A percentile compares a stretch with the other conserved stretches of the same genome.
Evolutionary conservation across 495 filamentous ascomycete genomes (phyloP).

Genomic region (Lophiotrema nucula): DNA sequence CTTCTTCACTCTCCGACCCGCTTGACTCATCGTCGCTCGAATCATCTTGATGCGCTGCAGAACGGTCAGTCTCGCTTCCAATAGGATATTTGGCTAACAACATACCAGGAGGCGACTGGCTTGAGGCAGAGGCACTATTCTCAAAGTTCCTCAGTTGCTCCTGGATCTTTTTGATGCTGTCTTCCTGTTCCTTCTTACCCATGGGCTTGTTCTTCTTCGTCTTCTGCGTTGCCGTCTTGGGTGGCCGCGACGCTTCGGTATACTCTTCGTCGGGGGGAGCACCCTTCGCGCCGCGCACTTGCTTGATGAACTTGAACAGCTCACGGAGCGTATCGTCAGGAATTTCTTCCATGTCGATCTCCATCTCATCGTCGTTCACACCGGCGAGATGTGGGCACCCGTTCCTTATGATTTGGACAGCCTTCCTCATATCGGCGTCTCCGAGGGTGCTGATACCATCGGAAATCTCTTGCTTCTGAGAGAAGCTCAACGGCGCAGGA

Average conservation of each 20-base stretch:
- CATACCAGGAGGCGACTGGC: constrained; percentile 38
- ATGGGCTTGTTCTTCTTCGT: constrained; percentile 99
- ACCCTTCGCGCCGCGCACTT: constrained; percentile 39
- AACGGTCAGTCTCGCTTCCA: neutral
- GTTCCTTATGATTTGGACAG: constrained; percentile 85
- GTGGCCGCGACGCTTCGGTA: too few species aligned
- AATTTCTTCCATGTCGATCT: constrained; percentile 86
- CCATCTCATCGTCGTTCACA: constrained; percentile 79
- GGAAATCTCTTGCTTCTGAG: constrained; percentile 84
- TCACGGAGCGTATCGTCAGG: constrained; percentile 69
- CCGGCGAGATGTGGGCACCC: constrained; percentile 78
- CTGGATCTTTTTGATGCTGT: constrained; percentile 76
- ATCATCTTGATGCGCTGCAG: constrained; percentile 27
- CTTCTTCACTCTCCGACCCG: constrained; percentile 42
- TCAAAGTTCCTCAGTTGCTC: constrained; percentile 48
- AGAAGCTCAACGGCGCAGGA: constrained; percentile 53
- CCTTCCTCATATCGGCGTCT: constrained; percentile 68
- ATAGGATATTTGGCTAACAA: neutral
- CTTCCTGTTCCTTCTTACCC: constrained; percentile 91
- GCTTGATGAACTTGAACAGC: constrained; percentile 73
- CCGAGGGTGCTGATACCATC: constrained; percentile 73
- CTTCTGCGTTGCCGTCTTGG: constrained; percentile 51
- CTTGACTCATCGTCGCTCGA: constrained; percentile 40
- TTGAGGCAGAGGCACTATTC: constrained; percentile 16
- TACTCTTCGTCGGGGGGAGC: constrained; percentile 40